Evolutionary conservation across 1,284 basidiomycete species (phyloP), one percentile per base, ranked within the genome.

Genomic region (Amylostereum areolatum): DNA sequence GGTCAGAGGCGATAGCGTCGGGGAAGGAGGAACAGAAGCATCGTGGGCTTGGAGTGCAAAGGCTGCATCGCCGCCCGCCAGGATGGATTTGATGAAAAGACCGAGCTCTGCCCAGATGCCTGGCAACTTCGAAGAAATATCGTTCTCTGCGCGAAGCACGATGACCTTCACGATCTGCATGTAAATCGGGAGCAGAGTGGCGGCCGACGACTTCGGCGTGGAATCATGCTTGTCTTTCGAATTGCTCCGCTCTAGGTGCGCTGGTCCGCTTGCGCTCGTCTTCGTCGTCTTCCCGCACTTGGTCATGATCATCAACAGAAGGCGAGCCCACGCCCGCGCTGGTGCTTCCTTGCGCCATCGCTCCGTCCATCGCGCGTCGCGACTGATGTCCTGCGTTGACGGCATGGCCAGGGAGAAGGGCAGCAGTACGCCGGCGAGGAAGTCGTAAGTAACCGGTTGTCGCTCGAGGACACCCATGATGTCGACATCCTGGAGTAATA

Each of bases 81-180:
- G 62, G 3, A 77, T 63, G 0, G 68, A 59, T 51, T 65, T 72
- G 43, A 87, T 60, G 44, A 81, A 73, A 0, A 62, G 55, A 2
- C 75, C 75, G 8, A 86, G 55, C n/a, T 78, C 72, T 29, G 66
- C 64, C 85, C 85, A 89, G n/a, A 84, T 67, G 24, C 75, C 77
- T 18, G 81, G 76, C 9, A 80, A 58, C 29, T 67, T 63, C 1
- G 63, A 59, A 1, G 78, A 78, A n/a, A 87, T 65, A 48, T 85
- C 83, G 18, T 70, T 65, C 47, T 76, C 76, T 1, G 80, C 86
- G 7, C 85, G 80, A 43, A 89, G 66, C 11, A 83, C 57, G 52
- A 89, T 75, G 35, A 82, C 66, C 62, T 91, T 91, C 57, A 91
- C 65, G 18, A 85, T 74, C 61, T 90, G 87, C 6, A 90, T 58